Evolutionary conservation across 305 asterid species (phyloP).

Genomic region (Fraxinus paxiana): DNA sequence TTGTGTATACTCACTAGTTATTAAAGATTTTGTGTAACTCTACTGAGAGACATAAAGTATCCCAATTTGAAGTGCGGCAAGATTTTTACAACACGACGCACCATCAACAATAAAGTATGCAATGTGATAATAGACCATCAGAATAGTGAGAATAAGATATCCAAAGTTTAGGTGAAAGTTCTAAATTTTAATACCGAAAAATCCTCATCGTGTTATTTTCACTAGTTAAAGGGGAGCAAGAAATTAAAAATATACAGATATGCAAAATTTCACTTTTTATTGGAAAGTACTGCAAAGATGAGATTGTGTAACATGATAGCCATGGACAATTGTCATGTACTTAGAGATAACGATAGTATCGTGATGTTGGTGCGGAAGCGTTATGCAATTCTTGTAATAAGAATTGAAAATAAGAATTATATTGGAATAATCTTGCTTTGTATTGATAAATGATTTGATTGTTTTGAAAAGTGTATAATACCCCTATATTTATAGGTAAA

Average conservation of each 20-base stretch:
- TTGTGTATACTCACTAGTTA: not conserved
- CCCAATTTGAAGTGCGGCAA: not conserved
- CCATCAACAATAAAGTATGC: not conserved
- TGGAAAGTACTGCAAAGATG: not conserved
- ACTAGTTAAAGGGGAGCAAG: not conserved
- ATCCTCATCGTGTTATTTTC: not conserved
- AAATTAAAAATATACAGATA: not conserved
- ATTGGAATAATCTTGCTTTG: too few relatives aligned
- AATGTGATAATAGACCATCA: not conserved
- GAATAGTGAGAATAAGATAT: not conserved
- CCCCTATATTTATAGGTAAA: too few relatives aligned
- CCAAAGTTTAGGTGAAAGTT: not conserved
- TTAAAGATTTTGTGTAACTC: not conserved
- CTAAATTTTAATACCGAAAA: not conserved
- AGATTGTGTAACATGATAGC: not conserved
- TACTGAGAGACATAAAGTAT: not conserved
- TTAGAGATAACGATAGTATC: not conserved
- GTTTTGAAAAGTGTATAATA: too few relatives aligned
- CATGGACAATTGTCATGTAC: not conserved
- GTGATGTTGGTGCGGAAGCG: not conserved
- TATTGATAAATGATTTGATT: too few relatives aligned
- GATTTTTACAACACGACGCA: not conserved
- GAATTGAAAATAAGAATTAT: too few relatives aligned
- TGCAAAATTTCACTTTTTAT: not conserved
- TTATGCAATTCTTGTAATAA: too few relatives aligned